phyloP scores from a whole-genome alignment of 2,329 filamentous ascomycete genomes.

The Sarocladium strictum region DNA sequence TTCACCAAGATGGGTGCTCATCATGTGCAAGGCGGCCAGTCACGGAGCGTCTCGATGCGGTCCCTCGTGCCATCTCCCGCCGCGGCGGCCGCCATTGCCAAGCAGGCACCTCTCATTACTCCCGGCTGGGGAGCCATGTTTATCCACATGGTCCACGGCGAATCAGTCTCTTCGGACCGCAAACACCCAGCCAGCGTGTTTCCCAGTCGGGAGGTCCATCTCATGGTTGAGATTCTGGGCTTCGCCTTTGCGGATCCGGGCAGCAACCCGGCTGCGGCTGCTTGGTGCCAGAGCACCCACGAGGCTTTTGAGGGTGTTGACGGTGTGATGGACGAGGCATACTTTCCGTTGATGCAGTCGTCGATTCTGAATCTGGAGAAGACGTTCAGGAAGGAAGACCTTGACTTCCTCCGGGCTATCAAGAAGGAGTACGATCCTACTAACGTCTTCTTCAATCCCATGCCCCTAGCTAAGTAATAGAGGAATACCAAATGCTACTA shows the following conservation, averaged over 20 bases:
- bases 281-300: neutral
- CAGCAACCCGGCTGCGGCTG: neutral
- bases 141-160: constrained; percentile 6
- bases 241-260: neutral
- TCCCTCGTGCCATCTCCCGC: neutral
- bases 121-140: neutral
- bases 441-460: constrained; percentile 1
- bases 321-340: neutral
- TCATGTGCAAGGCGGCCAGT: neutral
- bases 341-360: neutral
- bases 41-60: neutral
- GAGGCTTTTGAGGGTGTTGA: neutral
- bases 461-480: constrained; percentile 4
- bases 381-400: neutral
- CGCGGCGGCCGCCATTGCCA: neutral
- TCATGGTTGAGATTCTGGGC: constrained; percentile 7
- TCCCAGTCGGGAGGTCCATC: neutral
- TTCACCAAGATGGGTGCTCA: neutral
- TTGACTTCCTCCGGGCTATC: neutral
- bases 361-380: neutral
- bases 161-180: neutral
- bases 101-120: neutral
- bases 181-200: constrained; percentile 1
- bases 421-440: constrained; percentile 4
- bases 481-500: too few relatives aligned